phyloP scores from a whole-genome alignment of 1,284 basidiomycete species.

The Apiotrichum veenhuisii region DNA sequence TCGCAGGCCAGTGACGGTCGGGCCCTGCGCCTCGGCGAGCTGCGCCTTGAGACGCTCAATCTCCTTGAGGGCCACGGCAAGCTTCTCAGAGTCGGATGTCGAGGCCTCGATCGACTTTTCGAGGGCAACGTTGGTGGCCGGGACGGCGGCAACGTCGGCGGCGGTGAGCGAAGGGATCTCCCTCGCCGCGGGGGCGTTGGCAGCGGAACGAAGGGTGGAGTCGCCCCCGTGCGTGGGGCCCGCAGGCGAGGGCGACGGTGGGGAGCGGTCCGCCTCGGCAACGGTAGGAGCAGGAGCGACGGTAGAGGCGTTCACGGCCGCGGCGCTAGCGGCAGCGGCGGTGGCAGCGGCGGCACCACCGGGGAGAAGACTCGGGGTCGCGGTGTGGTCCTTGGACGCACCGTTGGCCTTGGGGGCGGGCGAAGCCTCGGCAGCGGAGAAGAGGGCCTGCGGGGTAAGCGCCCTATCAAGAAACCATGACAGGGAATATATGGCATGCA shows the following conservation, averaged over 20 bases:
- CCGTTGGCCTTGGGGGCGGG: slow-evolving; percentile 22
- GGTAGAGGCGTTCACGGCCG: background rate
- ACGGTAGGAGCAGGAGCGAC: too few species aligned
- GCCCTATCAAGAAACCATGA: background rate
- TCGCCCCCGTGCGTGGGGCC: background rate
- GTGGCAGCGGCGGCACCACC: slow-evolving; percentile 5
- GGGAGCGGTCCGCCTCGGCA: background rate
- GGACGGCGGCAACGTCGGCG: slow-evolving; percentile 25
- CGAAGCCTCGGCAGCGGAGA: slow-evolving; percentile 34
- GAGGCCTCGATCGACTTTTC: slow-evolving; percentile 37
- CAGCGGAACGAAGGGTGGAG: slow-evolving; percentile 4
- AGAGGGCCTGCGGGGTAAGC: slow-evolving; percentile 33
- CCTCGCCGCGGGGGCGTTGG: slow-evolving; percentile 4
- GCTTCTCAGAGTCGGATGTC: slow-evolving; percentile 45
- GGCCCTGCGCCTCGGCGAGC: slow-evolving; percentile 33
- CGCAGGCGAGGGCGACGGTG: background rate
- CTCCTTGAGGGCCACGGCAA: slow-evolving; percentile 41
- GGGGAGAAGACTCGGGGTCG: slow-evolving; percentile 8
- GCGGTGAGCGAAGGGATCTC: slow-evolving; percentile 32
- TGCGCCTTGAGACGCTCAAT: slow-evolving; percentile 44
- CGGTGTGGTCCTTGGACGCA: slow-evolving; percentile 8
- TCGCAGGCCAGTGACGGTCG: slow-evolving; percentile 41
- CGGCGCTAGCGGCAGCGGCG: slow-evolving; percentile 8
- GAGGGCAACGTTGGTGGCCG: slow-evolving; percentile 35
- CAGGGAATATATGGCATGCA: slow-evolving; percentile 21